These are phyloP conservation scores for Acacia confusa DNA, from an alignment of 306 rosid species.

Conservation along the genomic window DNA sequence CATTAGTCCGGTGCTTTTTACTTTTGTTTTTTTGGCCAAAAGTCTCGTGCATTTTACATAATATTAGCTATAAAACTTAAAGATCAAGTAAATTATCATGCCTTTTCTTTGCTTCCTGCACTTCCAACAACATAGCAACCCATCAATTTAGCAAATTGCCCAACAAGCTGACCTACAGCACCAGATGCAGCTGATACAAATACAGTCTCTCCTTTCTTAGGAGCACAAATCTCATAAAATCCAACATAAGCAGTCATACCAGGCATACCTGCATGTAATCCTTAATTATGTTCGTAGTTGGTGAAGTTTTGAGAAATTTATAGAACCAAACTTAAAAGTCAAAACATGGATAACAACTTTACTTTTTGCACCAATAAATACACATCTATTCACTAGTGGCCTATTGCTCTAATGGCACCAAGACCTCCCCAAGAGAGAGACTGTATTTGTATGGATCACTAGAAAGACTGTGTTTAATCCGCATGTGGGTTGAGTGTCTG, in stretches of 20 bases:
- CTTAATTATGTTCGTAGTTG: background rate
- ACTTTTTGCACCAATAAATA: background rate
- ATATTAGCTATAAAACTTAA: background rate
- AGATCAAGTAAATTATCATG: background rate
- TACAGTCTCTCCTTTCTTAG: slow-evolving; percentile 10
- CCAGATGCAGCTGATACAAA: slow-evolving; percentile 11
- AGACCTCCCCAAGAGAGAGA: too few species aligned
- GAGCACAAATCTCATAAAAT: background rate
- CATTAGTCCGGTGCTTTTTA: background rate
- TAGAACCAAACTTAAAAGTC: background rate
- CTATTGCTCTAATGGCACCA: too few species aligned
- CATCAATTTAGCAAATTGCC: background rate
- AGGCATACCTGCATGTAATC: slow-evolving; percentile 11
- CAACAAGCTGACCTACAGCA: slow-evolving; percentile 7
- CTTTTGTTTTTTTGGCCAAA: too few species aligned
- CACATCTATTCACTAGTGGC: background rate
- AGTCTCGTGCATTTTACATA: too few species aligned
- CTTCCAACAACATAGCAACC: slow-evolving; percentile 25
- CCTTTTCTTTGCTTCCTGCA: slow-evolving; percentile 14
- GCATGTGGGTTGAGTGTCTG: too few species aligned
- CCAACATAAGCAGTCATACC: slow-evolving; percentile 9
- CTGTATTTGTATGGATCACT: too few species aligned
- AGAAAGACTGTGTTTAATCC: too few species aligned
- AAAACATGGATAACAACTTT: background rate
- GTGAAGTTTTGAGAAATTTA: background rate